These are phyloP conservation scores for Ophiostoma triangulosporum DNA, from an alignment of 2,329 filamentous ascomycete genomes.

Conservation along the genomic window DNA sequence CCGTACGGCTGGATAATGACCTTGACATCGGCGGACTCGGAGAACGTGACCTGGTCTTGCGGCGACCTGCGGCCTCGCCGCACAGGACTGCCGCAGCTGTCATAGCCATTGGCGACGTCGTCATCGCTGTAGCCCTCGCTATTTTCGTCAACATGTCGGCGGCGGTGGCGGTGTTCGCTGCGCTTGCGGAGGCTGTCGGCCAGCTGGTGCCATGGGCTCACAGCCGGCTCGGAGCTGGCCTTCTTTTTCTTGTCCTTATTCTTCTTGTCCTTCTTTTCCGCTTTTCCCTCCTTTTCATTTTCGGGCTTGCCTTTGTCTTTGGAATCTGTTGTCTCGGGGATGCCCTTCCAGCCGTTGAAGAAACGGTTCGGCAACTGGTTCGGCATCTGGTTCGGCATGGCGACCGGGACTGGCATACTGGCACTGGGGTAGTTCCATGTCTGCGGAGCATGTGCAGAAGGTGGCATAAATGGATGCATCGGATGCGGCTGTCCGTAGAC, in stretches of 20 bases:
- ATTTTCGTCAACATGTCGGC: neutral
- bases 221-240: too few relatives aligned
- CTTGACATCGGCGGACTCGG: neutral
- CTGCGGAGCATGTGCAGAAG: neutral
- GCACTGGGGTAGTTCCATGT: neutral
- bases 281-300: neutral
- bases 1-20: slow-evolving; percentile 4
- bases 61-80: neutral
- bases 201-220: slow-evolving; percentile 1
- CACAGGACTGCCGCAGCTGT: neutral
- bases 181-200: neutral
- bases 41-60: neutral
- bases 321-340: neutral
- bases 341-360: neutral
- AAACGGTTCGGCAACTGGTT: neutral
- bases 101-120: neutral
- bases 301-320: neutral
- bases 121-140: neutral
- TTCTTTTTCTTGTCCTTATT: neutral
- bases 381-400: neutral
- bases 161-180: neutral
- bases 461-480: neutral
- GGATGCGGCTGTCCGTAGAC: neutral
- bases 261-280: neutral
- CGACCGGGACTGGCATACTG: too few relatives aligned